Conservation (phyloP, 257 asterid species). For the Fraxinus americana region DNA sequence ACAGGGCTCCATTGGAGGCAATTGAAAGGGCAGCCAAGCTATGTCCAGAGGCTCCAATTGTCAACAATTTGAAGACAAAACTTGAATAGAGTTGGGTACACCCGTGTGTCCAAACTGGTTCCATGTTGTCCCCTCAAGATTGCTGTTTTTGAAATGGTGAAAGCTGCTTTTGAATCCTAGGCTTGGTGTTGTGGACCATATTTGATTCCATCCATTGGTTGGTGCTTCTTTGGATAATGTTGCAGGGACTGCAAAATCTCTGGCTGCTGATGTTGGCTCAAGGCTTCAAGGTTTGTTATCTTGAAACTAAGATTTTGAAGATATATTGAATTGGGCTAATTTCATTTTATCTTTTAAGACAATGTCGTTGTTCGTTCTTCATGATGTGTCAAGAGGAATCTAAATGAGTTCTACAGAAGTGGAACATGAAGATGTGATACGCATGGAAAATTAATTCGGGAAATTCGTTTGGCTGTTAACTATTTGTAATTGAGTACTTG, state of each 20-base stretch:
- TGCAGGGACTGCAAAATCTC: constrained; percentile 61
- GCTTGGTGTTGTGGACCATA: constrained; percentile 94
- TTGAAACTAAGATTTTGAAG: neutral
- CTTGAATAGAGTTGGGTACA: constrained; percentile 93
- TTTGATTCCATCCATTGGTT: constrained; percentile 77
- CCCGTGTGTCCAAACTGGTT: constrained; percentile 63
- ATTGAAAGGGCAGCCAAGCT: constrained; percentile 75
- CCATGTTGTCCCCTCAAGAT: constrained; percentile 51
- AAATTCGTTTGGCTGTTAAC: neutral
- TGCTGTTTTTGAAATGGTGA: constrained; percentile 75
- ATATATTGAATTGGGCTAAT: neutral
- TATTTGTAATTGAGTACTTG: neutral
- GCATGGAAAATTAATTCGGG: neutral
- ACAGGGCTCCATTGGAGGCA: constrained; percentile 70
- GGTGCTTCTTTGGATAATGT: constrained; percentile 60
- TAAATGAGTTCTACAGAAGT: neutral
- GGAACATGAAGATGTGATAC: neutral
- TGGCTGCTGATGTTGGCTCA: constrained; percentile 78
- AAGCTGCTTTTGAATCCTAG: constrained; percentile 81
- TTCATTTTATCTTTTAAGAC: neutral
- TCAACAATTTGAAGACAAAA: constrained; percentile 84
- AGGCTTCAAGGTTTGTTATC: constrained; percentile 68
- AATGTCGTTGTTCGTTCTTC: neutral
- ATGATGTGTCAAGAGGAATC: neutral
- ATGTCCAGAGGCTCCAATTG: constrained; percentile 63